Evolutionary conservation across 805 yeast genomes (phyloP), one percentile per base, ranked within the genome.

Genomic region (Phaffomyces opuntiae): DNA sequence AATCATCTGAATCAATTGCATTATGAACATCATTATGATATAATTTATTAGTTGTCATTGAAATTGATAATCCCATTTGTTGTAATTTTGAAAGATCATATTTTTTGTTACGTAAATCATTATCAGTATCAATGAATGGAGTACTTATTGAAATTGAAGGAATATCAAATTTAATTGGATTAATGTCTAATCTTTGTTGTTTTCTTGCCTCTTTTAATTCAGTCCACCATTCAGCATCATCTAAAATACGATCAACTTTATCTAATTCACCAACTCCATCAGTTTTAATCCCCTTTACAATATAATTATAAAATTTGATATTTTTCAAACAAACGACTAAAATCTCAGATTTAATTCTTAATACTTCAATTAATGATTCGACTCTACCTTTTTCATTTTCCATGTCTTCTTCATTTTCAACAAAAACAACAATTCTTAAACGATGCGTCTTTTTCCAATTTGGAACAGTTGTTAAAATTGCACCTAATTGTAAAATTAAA

Each of bases 391-490:
- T 64, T 58, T 93, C 99, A 41, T 84, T 88, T 2, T 66, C 73
- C 26, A 87, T 77, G 53, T 90, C 97, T 0, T 67, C 67, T 39
- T 69, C 70, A 46, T 73, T 72, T 64, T 93, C 99, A 29, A 93
- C 97, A 71, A 93, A 91, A 0, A 86, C 95, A 43, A 93, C 81
- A 11, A 93, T 88, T 48, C 99, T 70, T 35, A 93, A 61, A 7
- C 63, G 67, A 59, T 88, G 93, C 0, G 84, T 80, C 40, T 72
- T 72, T 52, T 86, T 81, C 99, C 99, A 93, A 38, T 83, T 85
- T 1, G 95, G 95, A 4, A 93, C 99, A 0, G 99, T 90, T 11
- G 86, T 80, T 47, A 93, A 68, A 53, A 93, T 91, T 2, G 96
- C 95, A 4, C 98, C 99, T 46, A 93, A 69, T 59, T 93, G 99